A percentile compares a stretch with the other conserved stretches of the same genome.
These are phyloP conservation scores for Ramalina intermedia DNA, from an alignment of 495 filamentous ascomycete species.

Conservation along the genomic window DNA sequence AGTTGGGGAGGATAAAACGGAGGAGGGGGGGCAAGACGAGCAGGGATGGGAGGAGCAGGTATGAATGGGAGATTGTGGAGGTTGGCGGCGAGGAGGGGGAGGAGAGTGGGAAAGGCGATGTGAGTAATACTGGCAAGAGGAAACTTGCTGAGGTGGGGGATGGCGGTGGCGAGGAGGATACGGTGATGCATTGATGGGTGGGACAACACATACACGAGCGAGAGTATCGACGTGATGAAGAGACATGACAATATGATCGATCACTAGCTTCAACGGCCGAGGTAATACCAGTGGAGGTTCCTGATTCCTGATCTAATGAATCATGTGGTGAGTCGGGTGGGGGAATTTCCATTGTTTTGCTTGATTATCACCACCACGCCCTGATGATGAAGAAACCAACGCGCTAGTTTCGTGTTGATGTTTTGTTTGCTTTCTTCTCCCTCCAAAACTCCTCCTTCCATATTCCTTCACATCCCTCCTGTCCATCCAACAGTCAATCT, in stretches of 20 bases:
- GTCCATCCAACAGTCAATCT: too few species aligned
- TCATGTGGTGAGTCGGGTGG: too few species aligned
- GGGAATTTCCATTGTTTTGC: too few species aligned
- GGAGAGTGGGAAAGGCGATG: conserved; percentile 37
- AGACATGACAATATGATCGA: neutral
- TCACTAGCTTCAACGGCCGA: neutral
- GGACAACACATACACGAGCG: neutral
- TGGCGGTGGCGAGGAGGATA: conserved; percentile 19
- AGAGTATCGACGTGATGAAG: neutral
- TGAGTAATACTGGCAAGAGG: conserved; percentile 27
- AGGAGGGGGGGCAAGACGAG: conserved; percentile 39
- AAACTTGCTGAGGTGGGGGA: conserved; percentile 33
- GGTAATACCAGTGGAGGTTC: neutral
- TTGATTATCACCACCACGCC: too few species aligned
- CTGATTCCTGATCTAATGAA: too few species aligned
- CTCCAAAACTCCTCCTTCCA: too few species aligned
- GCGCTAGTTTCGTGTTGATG: neutral
- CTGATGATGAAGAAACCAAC: neutral
- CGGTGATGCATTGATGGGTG: conserved; percentile 7
- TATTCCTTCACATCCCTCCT: too few species aligned
- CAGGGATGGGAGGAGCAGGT: conserved; percentile 40
- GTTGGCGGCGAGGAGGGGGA: conserved; percentile 42
- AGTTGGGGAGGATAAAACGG: conserved; percentile 49
- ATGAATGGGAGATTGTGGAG: conserved; percentile 80
- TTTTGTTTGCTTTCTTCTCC: too few species aligned